phyloP scores from a whole-genome alignment of 306 rosid genomes.

The Casuarina equisetifolia region DNA sequence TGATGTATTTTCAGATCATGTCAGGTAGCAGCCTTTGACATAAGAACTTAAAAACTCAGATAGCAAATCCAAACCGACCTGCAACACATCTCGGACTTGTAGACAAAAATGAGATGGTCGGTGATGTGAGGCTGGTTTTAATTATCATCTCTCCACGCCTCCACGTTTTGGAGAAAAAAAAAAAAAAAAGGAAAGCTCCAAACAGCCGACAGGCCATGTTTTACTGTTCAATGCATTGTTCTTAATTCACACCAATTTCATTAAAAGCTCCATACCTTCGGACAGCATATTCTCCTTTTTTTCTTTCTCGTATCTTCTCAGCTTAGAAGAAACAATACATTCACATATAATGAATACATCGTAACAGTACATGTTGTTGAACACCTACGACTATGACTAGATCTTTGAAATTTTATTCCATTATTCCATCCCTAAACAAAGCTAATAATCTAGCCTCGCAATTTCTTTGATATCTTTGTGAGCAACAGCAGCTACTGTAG shows the following conservation, averaged over 20 bases:
- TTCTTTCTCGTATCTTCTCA: too few species aligned
- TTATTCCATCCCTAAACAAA: too few species aligned
- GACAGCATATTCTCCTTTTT: too few species aligned
- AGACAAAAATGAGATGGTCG: background rate
- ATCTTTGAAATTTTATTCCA: too few species aligned
- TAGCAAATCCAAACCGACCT: conserved; percentile 26
- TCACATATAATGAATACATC: too few species aligned
- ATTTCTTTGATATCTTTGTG: too few species aligned
- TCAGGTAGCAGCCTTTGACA: background rate
- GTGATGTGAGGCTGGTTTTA: conserved; percentile 9
- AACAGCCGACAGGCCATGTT: conserved; percentile 27
- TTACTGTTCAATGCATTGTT: background rate
- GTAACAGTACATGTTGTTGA: too few species aligned
- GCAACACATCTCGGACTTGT: conserved; percentile 22
- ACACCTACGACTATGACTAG: too few species aligned
- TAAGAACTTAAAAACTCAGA: background rate
- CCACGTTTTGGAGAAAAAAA: conserved; percentile 29
- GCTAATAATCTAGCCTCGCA: too few species aligned
- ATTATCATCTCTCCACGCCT: conserved; percentile 16
- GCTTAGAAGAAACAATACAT: too few species aligned
- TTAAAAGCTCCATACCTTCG: background rate
- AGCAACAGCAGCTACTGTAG: too few species aligned
- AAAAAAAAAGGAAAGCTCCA: conserved; percentile 1
- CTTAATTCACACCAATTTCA: background rate
- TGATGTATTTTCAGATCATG: background rate